Conservation (phyloP, 108 stramenopile species). For the Asterionellopsis glacialis region DNA sequence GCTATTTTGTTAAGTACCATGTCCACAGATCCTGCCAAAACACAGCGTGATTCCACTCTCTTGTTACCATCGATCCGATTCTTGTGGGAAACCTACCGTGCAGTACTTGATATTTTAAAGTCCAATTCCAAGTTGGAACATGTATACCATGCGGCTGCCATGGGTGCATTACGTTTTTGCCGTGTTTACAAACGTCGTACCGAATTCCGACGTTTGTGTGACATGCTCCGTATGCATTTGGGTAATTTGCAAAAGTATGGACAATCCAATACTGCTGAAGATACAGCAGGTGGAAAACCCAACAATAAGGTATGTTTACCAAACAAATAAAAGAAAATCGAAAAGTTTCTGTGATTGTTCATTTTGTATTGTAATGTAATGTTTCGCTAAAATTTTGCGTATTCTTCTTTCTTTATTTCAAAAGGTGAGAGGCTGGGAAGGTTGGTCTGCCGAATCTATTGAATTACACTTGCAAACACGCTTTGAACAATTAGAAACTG, state of each 20-base stretch:
- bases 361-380: slow-evolving; percentile 1
- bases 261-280: slow-evolving; percentile 17
- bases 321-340: background rate
- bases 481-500: slow-evolving; percentile 94
- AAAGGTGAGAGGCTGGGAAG: slow-evolving; percentile 92
- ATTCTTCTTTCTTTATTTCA: slow-evolving; percentile 1
- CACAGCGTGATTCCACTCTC: slow-evolving; percentile 82
- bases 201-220: slow-evolving; percentile 94
- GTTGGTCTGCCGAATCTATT: slow-evolving; percentile 88
- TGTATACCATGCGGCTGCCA: slow-evolving; percentile 89
- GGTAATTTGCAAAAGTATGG: slow-evolving; percentile 90
- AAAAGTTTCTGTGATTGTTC: background rate
- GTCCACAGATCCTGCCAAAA: slow-evolving; percentile 89
- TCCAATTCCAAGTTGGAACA: slow-evolving; percentile 91
- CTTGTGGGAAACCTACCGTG: slow-evolving; percentile 97
- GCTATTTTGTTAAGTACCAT: slow-evolving; percentile 91
- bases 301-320: slow-evolving; percentile 55
- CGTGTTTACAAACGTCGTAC: slow-evolving; percentile 77
- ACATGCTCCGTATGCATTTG: slow-evolving; percentile 93
- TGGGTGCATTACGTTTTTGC: slow-evolving; percentile 89
- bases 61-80: slow-evolving; percentile 96
- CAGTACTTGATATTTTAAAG: slow-evolving; percentile 91
- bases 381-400: slow-evolving; percentile 5
- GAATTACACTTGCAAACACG: slow-evolving; percentile 95
- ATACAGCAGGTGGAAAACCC: slow-evolving; percentile 22